Base-by-base conservation (phyloP, 306 rosid genomes). In the Glycine tomentella region DNA sequence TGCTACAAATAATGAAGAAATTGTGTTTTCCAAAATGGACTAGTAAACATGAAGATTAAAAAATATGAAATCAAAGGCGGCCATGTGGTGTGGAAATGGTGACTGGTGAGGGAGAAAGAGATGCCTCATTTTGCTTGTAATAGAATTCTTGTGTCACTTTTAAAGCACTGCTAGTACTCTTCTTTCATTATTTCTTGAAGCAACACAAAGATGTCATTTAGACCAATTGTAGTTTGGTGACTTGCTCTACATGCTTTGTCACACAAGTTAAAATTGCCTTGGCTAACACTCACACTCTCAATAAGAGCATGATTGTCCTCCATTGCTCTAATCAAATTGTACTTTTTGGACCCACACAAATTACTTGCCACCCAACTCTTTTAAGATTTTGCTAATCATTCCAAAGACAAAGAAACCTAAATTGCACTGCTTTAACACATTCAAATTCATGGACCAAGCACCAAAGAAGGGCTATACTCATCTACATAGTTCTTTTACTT, bases 171-270 rank as follows among this genome's bases (percentile, higher is more conserved):
- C n/a, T n/a, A n/a, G n/a, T n/a, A n/a, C n/a, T n/a, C n/a, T n/a
- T n/a, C n/a, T n/a, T n/a, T n/a, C n/a, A n/a, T n/a, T n/a, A n/a
- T n/a, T n/a, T n/a, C n/a, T n/a, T n/a, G n/a, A n/a, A n/a, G n/a
- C n/a, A 91, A 91, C 82, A 83, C 91, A 89, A 89, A 85, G 92
- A 91, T 91, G 93, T 89, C 81, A 82, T 55, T 70, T 12, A 77
- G 72, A 84, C 81, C 90, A 78, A 62, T 80, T 48, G 17, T 63
- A 44, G 83, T 80, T 89, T 77, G 93, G 88, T 89, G 84, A 57
- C 75, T 42, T 72, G 74, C 63, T 80, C 25, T 59, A 63, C 42
- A 55, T 79, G 58, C 73, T 81, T 80, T 74, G 50, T 85, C 80
- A 42, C 66, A 17, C 59, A 70, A 80, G 49, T 52, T 58, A 33